Percentiles rank a stretch among this genome's conserved stretches.
Conservation (phyloP, 768 basidiomycete genomes). For the Leccinum obscurum region DNA sequence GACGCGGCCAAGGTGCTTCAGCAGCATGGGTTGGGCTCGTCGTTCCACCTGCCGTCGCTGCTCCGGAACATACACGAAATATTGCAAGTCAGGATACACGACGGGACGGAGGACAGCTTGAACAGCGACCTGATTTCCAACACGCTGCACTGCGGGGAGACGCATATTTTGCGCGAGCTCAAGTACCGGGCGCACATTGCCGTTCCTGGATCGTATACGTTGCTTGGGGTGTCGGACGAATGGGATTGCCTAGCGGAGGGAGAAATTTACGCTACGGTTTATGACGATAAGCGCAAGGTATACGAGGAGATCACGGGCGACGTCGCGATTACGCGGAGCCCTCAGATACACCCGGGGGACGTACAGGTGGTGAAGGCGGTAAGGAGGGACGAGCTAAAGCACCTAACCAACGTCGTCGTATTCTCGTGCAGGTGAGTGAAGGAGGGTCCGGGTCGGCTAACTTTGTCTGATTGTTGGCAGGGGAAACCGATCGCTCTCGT, state of each 20-base stretch:
- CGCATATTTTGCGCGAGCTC: constrained; percentile 50
- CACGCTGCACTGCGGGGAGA: constrained; percentile 39
- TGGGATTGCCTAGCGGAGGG: constrained; percentile 46
- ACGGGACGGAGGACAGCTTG: constrained; percentile 16
- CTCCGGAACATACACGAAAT: constrained; percentile 38
- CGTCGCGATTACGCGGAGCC: constrained; percentile 50
- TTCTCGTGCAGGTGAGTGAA: constrained; percentile 46
- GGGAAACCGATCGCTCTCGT: constrained; percentile 46
- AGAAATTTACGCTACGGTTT: constrained; percentile 47
- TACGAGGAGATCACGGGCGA: constrained; percentile 35
- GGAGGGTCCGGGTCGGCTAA: constrained; percentile 5
- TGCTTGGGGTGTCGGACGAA: constrained; percentile 56
- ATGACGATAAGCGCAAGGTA: constrained; percentile 31
- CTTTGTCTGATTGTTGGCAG: constrained; percentile 18
- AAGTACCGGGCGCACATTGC: constrained; percentile 53
- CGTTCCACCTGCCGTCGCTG: constrained; percentile 46
- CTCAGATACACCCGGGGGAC: constrained; percentile 55
- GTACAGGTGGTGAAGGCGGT: constrained; percentile 45
- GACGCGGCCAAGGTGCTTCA: constrained; percentile 41
- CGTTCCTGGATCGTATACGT: constrained; percentile 47
- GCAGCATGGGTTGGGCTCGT: constrained; percentile 45
- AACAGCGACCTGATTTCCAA: constrained; percentile 40
- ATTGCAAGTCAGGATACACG: constrained; percentile 30
- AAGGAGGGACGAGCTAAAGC: constrained; percentile 37
- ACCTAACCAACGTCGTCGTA: constrained; percentile 48